Evolutionary conservation across 192 early-diverging fungal species (phyloP), one percentile per base, ranked within the genome.

Genomic region (Chytriomyces confervae): DNA sequence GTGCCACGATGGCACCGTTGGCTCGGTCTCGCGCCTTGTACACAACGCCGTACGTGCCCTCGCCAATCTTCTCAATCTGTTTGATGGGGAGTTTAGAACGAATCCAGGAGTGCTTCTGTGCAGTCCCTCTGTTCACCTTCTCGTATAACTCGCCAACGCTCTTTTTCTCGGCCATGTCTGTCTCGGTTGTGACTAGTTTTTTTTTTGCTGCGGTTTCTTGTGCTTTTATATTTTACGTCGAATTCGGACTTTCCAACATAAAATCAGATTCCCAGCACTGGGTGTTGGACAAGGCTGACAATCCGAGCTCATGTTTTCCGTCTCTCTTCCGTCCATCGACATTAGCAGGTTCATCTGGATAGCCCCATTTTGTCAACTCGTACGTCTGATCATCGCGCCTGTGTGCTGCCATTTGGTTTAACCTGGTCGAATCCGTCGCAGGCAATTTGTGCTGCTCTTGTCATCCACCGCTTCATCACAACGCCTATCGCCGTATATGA

Each of bases 41-140:
- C 6, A 89, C 88, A 46, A 87, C 86, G 44, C 95, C 97, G 70
- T 99, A 99, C 11, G 97, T 99, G 66, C 97, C 97, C 83, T 99
- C 97, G 29, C 97, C 97, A 76, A 99, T 90, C 80, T 97, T 96
- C 83, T 98, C 95, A 50, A 94, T 87, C 80, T 93, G 85, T 63
- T 63, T 11, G 11, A 36, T 18, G 20, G 20, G 13, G 53, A 20
- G 53, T 60, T 18, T 75, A 90, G 84, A 84, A 94, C 44, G 67
- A 81, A 24, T 77, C 67, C 70, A 78, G 20, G 16, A 60, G 53
- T 60, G 16, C 13, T 60, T 60, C 53, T 18, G 62, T 36, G 5
- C 9, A 11, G 23, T 11, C 23, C 2, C 57, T 1, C 57, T 60
- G 57, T 3, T 2, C 62, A 68, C 66, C 66, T 71, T 71, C 29